These are phyloP conservation scores for Corynespora cassiicola DNA, from an alignment of 2,329 filamentous ascomycete genomes.

Conservation along the genomic window DNA sequence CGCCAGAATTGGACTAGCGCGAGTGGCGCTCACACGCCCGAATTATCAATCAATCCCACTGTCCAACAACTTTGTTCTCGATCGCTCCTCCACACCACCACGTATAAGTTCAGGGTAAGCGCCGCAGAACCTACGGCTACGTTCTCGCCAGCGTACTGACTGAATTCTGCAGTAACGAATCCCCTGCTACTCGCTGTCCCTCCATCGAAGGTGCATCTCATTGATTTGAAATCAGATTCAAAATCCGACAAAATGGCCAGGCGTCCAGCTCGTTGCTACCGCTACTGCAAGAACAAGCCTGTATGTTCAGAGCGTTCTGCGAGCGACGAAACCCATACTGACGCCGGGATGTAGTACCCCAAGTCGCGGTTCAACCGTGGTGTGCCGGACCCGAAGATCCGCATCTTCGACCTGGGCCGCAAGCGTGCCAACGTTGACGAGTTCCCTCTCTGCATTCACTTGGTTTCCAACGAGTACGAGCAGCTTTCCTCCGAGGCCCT, in stretches of 20 bases:
- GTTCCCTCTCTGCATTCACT: conserved; percentile 97
- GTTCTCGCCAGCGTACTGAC: conserved; percentile 1
- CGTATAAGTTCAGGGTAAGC: conserved; percentile 40
- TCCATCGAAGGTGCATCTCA: conserved; percentile 43
- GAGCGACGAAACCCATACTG: conserved; percentile 26
- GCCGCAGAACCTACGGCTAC: background rate
- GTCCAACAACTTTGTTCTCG: conserved; percentile 21
- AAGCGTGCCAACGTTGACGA: conserved; percentile 99
- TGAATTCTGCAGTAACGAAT: conserved; percentile 3
- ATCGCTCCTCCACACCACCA: conserved; percentile 24
- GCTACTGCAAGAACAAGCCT: conserved; percentile 99
- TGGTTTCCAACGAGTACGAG: conserved; percentile 99
- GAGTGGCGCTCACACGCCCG: conserved; percentile 14
- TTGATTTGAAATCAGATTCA: conserved; percentile 55
- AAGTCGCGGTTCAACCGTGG: conserved; percentile 99
- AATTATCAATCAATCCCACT: conserved; percentile 24
- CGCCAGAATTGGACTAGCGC: conserved; percentile 8
- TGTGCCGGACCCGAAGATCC: conserved; percentile 83
- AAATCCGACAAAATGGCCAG: conserved; percentile 90
- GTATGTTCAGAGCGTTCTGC: conserved; percentile 38
- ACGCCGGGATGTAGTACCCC: conserved; percentile 78
- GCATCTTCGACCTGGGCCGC: conserved; percentile 98
- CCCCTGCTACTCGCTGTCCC: conserved; percentile 11
- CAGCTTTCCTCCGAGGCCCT: conserved; percentile 99
- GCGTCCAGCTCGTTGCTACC: conserved; percentile 99